Evolutionary conservation across 257 asterid species (phyloP).

Genomic region (Solanum corneliomulleri): DNA sequence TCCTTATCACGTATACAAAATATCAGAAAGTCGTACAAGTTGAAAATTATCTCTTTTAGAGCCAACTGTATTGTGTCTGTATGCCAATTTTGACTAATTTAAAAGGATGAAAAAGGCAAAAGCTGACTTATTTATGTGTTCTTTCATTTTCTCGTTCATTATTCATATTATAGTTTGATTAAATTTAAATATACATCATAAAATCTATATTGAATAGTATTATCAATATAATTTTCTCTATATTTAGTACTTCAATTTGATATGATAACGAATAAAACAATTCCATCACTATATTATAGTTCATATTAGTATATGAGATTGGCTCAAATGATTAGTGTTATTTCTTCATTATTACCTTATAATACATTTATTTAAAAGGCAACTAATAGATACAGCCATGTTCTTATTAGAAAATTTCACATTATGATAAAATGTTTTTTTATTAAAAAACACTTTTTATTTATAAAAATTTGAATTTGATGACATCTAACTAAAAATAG

Average conservation of each 20-base stretch:
- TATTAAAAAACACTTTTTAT: background rate
- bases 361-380: background rate
- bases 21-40: background rate
- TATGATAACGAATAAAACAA: rapidly evolving
- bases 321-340: background rate
- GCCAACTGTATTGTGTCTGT: background rate
- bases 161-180: too few species aligned
- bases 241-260: rapidly evolving
- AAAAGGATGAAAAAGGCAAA: background rate
- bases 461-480: background rate
- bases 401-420: background rate
- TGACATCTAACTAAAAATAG: background rate
- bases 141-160: too few species aligned
- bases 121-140: background rate
- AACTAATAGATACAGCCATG: background rate
- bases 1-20: background rate
- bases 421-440: background rate
- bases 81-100: background rate
- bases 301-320: background rate
- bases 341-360: background rate
- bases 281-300: too few species aligned
- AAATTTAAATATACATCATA: rapidly evolving
- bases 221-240: rapidly evolving
- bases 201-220: rapidly evolving
- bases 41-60: background rate